These are phyloP conservation scores for Kluyveromyces wickerhamii DNA, from an alignment of 805 yeast species.

Conservation along the genomic window DNA sequence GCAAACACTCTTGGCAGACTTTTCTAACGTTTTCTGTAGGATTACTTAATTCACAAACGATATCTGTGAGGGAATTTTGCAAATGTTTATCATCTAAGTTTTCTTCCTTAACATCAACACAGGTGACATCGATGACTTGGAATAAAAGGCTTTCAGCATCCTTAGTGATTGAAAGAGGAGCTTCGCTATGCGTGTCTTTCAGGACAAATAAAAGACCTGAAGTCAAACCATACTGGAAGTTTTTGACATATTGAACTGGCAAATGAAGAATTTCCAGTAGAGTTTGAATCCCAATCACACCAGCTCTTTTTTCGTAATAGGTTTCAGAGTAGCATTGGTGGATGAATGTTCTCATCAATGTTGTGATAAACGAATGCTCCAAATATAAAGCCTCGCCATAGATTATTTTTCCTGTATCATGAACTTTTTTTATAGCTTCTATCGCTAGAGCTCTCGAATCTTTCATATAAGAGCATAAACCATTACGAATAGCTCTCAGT, in stretches of 20 bases:
- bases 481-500: constrained; percentile 66
- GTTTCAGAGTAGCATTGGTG: constrained; percentile 90
- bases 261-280: constrained; percentile 60
- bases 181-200: constrained; percentile 82
- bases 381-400: constrained; percentile 67
- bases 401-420: constrained; percentile 50
- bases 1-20: constrained; percentile 67
- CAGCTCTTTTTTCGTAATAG: constrained; percentile 81
- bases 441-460: constrained; percentile 68
- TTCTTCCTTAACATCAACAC: constrained; percentile 49
- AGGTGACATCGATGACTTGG: constrained; percentile 58
- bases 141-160: constrained; percentile 64
- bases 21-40: constrained; percentile 76
- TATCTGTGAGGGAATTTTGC: constrained; percentile 75
- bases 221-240: constrained; percentile 75
- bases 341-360: constrained; percentile 71
- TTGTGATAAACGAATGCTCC: constrained; percentile 66
- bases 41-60: constrained; percentile 88
- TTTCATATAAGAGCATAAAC: constrained; percentile 67
- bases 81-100: constrained; percentile 59
- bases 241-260: constrained; percentile 64
- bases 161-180: constrained; percentile 69
- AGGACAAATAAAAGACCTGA: constrained; percentile 83
- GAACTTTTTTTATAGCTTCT: constrained; percentile 54
- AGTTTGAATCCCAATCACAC: constrained; percentile 73